Base-by-base conservation (phyloP, 1,284 basidiomycete genomes). In the Trichosporon faecale region DNA sequence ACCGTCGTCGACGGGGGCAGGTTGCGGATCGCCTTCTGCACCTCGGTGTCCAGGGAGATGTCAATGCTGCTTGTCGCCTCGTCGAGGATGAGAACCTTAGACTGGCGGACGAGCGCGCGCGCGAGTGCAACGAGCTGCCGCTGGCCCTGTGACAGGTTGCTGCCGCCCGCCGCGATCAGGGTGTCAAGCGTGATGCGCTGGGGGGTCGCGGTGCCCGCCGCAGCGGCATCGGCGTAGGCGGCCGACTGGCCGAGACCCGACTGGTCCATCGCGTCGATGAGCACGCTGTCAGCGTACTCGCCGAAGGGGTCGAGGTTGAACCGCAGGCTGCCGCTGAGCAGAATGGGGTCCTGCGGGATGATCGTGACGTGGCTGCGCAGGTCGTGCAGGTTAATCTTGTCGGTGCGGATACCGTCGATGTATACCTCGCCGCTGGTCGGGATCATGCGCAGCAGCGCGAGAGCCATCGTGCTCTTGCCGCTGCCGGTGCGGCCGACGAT, bases 231-330 rank as follows among this genome's bases (percentile, higher is more conserved):
- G 18, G 29, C 57, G 57, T 52, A 52, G 18, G 27, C 14, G 23
- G 75, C 67, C n/a, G 72, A 69, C 6, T 72, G 57, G 52, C 79
- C 79, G 1, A 87, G 78, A 52, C 86, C 85, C 40, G 86, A 86
- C 7, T 75, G 78, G 70, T 86, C 81, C 3, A 88, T 80, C 5
- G 86, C 86, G 68, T 83, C 84, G 78, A 86, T 86, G 52, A 88
- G 82, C 65, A 82, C 82, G 11, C 87, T 86, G 78, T 94, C 92
- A 66, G 91, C 90, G 76, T 89, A 86, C 77, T 90, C 86, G 7
- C 86, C 87, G 77, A 93, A 93, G 0, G 92, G 91, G 68, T 86
- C 85, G 3, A 95, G 87, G 79, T 95, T 94, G 73, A 88, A 88
- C 49, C 93, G 88, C 60, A 95, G 82, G 1, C 91, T 92, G 37